Percentiles rank a stretch among this genome's conserved stretches.
Conservation (phyloP, 2,329 filamentous ascomycete genomes). For the Pyrenophora teres region DNA sequence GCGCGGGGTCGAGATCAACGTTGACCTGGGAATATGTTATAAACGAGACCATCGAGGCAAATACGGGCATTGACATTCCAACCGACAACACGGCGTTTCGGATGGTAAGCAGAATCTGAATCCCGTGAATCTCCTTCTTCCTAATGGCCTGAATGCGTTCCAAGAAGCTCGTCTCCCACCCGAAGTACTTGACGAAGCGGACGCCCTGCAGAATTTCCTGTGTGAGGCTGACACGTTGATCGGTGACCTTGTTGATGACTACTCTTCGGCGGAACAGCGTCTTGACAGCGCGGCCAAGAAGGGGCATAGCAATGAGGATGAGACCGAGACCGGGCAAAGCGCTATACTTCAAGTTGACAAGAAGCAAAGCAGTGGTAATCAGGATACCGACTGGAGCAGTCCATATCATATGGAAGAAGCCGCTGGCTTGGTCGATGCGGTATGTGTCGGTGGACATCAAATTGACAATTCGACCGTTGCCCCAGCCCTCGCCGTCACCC, state of each 20-base stretch:
- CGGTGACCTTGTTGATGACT: conserved; percentile 89
- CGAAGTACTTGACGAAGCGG: conserved; percentile 94
- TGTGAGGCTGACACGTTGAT: conserved; percentile 86
- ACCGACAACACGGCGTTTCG: conserved; percentile 84
- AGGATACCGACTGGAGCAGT: conserved; percentile 78
- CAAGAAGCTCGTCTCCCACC: conserved; percentile 90
- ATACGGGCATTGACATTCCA: conserved; percentile 85
- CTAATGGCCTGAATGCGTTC: conserved; percentile 75
- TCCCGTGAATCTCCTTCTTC: conserved; percentile 75
- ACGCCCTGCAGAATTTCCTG: conserved; percentile 92
- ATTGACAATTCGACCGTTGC: conserved; percentile 88
- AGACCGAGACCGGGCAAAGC: conserved; percentile 86
- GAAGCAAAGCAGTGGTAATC: conserved; percentile 76
- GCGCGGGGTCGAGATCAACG: conserved; percentile 71
- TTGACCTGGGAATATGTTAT: conserved; percentile 74
- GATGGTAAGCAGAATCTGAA: conserved; percentile 81
- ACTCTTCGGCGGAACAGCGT: conserved; percentile 75
- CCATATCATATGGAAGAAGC: conserved; percentile 91
- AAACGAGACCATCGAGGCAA: conserved; percentile 93
- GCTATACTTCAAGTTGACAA: conserved; percentile 88
- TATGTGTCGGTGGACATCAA: conserved; percentile 96
- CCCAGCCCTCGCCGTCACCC: conserved; percentile 81
- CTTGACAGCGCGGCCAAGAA: conserved; percentile 77
- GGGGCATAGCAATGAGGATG: conserved; percentile 75
- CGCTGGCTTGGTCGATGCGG: conserved; percentile 84